Evolutionary conservation across 2,329 filamentous ascomycete species (phyloP), one percentile per base, ranked within the genome.

Genomic region (Albifimbria verrucaria): DNA sequence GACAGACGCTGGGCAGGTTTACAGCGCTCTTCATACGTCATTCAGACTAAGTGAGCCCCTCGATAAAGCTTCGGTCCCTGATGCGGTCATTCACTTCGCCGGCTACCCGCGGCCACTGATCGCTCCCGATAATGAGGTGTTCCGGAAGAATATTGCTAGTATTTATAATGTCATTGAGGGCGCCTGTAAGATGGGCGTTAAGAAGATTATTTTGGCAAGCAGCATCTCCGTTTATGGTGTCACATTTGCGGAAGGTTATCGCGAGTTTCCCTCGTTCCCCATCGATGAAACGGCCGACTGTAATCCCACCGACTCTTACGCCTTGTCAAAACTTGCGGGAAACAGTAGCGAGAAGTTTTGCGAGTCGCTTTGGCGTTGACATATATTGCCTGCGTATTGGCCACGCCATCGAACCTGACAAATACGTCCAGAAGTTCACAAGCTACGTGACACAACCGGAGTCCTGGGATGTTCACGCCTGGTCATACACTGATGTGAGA

Each of bases 81-180:
- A 86, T 60, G 83, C 79, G 1, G 79, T 87, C 49, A 82, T 87
- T 49, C 83, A 87, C 63, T 81, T 86, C 49, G 80, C 77, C 15
- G 82, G 80, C 0, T 81, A 79, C 57, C 77, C 83, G 0, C 73
- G 82, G 23, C 82, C 83, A 59, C 77, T 86, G 76, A 72, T 86
- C 2, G 81, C 83, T 0, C 81, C 82, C 0, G 83, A 87, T 61
- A 81, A 79, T 49, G 80, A 84, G 61, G 79, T 75, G 49, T 87
- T 83, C 66, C 71, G 72, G 18, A 75, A 70, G 23, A 87, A 87
- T 59, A 75, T 79, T 0, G 69, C 72, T 1, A 73, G 76, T 10
- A 82, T 79, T 0, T 85, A 85, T 67, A 87, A 87, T 59, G 76
- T 86, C 22, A 77, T 87, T 56, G 83, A 87, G 66, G 81, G 82